Base-by-base conservation (phyloP, 1,284 basidiomycete species). In the Microbotryomycetes sp. region DNA sequence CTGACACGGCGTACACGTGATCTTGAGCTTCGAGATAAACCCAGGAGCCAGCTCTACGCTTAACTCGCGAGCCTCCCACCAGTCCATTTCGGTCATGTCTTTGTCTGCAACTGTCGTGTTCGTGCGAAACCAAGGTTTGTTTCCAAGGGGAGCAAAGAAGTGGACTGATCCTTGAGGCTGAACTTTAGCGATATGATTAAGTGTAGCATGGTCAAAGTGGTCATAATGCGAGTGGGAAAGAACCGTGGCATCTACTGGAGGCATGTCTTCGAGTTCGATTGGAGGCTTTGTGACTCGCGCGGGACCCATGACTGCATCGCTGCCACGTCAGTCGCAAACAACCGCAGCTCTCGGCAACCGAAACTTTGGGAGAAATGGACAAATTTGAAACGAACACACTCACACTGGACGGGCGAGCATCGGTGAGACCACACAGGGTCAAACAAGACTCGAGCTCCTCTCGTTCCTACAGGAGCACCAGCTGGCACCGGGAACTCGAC, bases 371-470 rank as follows among this genome's bases (percentile, higher is more conserved):
- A 46, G 15, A 15, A 46, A 46, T 46, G 45, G 45, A 46, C 15
- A 15, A 46, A 15, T 15, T 46, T 15, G 15, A 46, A n/a, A n/a
- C n/a, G n/a, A n/a, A 36, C 9, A 4, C 12, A 53, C 62, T 46
- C 25, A 66, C 71, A 79, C 59, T 81, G 80, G 26, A 74, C 76
- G 0, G 84, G 84, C 42, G 81, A 83, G 72, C 85, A 86, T 7
- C 84, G 76, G 60, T 83, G 76, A 30, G 81, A 83, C 67, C 85
- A 84, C 2, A 86, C 85, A 12, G 87, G 86, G 71, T 88, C 86
- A 66, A 86, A 85, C 15, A 88, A 75, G n/a, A 88, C 78, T 22
- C 84, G 78, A 3, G 83, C 76, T 1, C 86, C 86, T 45, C 84
- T 76, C 15, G 14, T 71, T 60, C 28, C 77, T n/a, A n/a, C n/a